Percentiles rank a stretch among this genome's conserved stretches.
phyloP scores from a whole-genome alignment of 441 rosid species.

The Pelargonium fulgidum region DNA sequence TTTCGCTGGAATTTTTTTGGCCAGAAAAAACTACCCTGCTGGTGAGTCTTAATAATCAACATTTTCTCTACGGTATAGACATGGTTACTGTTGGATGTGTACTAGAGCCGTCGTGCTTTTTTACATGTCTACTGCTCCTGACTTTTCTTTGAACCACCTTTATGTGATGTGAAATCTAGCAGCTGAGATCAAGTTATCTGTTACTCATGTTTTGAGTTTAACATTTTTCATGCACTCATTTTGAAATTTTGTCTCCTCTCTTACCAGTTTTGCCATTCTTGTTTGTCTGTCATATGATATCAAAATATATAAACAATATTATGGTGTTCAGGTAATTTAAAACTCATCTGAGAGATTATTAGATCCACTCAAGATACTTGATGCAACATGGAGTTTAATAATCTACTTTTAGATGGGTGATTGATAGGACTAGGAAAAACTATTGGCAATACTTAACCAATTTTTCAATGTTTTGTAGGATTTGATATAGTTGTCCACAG shows the following conservation, averaged over 20 bases:
- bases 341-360: not conserved
- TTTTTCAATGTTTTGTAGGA: not conserved
- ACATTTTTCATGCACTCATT: slow-evolving; percentile 19
- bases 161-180: not conserved
- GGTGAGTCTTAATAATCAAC: slow-evolving; percentile 37
- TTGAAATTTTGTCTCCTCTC: slow-evolving; percentile 24
- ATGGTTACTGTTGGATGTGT: not conserved
- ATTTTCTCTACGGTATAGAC: not conserved
- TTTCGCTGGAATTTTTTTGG: slow-evolving; percentile 65
- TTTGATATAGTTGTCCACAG: not conserved
- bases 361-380: not conserved
- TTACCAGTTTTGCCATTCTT: slow-evolving; percentile 36
- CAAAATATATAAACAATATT: not conserved
- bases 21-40: slow-evolving; percentile 64
- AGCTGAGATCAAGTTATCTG: slow-evolving; percentile 45
- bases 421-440: not conserved
- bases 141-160: slow-evolving; percentile 2
- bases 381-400: not conserved
- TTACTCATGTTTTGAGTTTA: slow-evolving; percentile 49
- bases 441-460: not conserved
- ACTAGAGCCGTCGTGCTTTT: not conserved
- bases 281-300: not conserved
- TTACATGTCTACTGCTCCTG: slow-evolving; percentile 31
- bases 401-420: too few relatives aligned
- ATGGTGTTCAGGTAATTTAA: not conserved